Evolutionary conservation across 768 basidiomycete species (phyloP), one percentile per base, ranked within the genome.

Genomic region (Coprinellus aureogranulatus): DNA sequence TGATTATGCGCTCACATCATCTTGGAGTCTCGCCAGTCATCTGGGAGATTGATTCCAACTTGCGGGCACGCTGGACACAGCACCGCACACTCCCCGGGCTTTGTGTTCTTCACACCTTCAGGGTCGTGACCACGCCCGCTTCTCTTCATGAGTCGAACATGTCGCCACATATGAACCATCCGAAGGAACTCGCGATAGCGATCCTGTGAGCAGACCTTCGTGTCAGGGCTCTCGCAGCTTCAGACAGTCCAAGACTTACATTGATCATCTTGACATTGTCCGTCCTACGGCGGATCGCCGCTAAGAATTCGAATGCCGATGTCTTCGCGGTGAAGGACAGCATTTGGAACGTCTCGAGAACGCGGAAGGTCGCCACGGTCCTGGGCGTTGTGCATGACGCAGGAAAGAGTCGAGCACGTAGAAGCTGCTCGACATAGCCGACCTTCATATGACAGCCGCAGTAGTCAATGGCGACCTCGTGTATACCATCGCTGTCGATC

Each of bases 351-450:
- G 26, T 26, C 25, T 55, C 45, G 6, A 56, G 22, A 3, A 56
- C 55, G 9, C 47, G 40, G 25, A 56, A 56, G 2, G 55, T 56
- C 12, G 31, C 25, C 2, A 46, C 55, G 10, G 45, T 48, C 23
- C 47, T 23, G n/a, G 55, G 55, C 3, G 31, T 8, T 6, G 28
- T 25, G 23, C 26, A 11, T 20, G 55, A 30, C 11, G 55, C 45
- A 28, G 55, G 55, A 26, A 56, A 49, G 18, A 45, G 47, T 2
- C 55, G n/a, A 20, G 12, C 28, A 5, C 45, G 45, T 6, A 56
- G 69, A 0, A 79, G 66, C 47, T 79, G 75, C 1, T 60, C 53
- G 12, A 58, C 25, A 25, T 23, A 55, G 12, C 54, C 8, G 16
- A 50, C 22, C 2, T 57, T 56, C 2, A n/a, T 48, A 25, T 62